A percentile compares a stretch with the other conserved stretches of the same genome.
These are phyloP conservation scores for Albizia julibrissin DNA, from an alignment of 306 rosid genomes.

Conservation along the genomic window DNA sequence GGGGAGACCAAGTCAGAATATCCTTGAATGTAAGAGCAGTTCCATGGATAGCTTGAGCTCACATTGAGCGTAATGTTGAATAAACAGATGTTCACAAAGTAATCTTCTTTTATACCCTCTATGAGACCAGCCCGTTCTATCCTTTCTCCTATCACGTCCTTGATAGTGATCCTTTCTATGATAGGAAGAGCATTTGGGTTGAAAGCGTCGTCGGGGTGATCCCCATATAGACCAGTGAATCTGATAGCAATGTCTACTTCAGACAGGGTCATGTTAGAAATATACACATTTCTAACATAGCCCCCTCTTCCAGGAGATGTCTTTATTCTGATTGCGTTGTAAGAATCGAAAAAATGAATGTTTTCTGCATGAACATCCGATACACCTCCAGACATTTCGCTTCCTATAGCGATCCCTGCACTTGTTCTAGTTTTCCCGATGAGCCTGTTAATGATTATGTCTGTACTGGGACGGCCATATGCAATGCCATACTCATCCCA, in stretches of 20 bases:
- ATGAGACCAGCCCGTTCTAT: conserved; percentile 59
- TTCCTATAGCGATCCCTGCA: conserved; percentile 79
- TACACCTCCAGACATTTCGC: conserved; percentile 89
- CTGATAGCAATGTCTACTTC: conserved; percentile 60
- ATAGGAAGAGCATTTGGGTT: conserved; percentile 65
- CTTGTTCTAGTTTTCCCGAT: conserved; percentile 51
- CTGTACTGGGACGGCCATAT: conserved; percentile 65
- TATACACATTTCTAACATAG: conserved; percentile 65
- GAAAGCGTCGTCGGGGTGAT: conserved; percentile 65
- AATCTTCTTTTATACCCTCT: conserved; percentile 71
- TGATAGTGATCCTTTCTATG: conserved; percentile 56
- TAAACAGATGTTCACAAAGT: conserved; percentile 59
- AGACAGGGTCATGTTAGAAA: conserved; percentile 60
- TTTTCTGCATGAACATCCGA: conserved; percentile 66
- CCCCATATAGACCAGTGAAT: conserved; percentile 71
- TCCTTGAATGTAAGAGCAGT: conserved; percentile 67
- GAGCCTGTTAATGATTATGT: conserved; percentile 59
- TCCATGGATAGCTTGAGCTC: conserved; percentile 65
- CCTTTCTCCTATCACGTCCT: conserved; percentile 60
- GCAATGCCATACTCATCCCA: conserved; percentile 86
- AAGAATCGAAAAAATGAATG: conserved; percentile 53
- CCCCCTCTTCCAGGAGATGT: conserved; percentile 88
- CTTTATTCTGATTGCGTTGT: conserved; percentile 61
- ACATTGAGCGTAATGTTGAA: conserved; percentile 58
- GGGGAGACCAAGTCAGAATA: conserved; percentile 62